Conservation (phyloP, 1,139 yeast genomes). For the Kodamaea suecica region DNA sequence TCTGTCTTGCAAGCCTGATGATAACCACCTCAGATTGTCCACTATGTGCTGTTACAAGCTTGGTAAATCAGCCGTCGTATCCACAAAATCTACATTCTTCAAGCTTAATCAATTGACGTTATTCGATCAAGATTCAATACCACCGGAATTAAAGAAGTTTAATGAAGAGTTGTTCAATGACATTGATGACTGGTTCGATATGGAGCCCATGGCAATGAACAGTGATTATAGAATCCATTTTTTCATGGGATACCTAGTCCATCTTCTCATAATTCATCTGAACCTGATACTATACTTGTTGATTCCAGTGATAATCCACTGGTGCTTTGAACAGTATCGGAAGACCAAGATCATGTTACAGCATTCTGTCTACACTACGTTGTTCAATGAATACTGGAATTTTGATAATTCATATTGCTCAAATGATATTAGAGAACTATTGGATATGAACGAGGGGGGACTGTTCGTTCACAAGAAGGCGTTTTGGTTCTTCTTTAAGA, state of each 20-base stretch:
- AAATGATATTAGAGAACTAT: constrained; percentile 2
- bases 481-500: constrained; percentile 29
- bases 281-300: constrained; percentile 27
- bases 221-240: constrained; percentile 22
- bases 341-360: constrained; percentile 7
- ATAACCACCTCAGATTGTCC: constrained; percentile 17
- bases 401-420: constrained; percentile 20
- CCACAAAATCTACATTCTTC: constrained; percentile 35
- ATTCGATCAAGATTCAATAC: constrained; percentile 32
- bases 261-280: constrained; percentile 35
- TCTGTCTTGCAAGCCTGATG: neutral
- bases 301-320: constrained; percentile 36
- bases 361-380: constrained; percentile 12
- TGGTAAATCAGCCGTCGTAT: constrained; percentile 34
- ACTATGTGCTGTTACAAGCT: constrained; percentile 28
- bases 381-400: constrained; percentile 31
- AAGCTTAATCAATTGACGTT: constrained; percentile 30
- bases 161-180: constrained; percentile 29
- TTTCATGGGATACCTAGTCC: constrained; percentile 35
- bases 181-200: constrained; percentile 38
- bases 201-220: constrained; percentile 28
- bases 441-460: neutral
- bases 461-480: constrained; percentile 7
- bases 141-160: constrained; percentile 20
- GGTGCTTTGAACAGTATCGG: constrained; percentile 30